Conservation (phyloP, 495 filamentous ascomycete species). For the Parathielavia hyrcaniae region DNA sequence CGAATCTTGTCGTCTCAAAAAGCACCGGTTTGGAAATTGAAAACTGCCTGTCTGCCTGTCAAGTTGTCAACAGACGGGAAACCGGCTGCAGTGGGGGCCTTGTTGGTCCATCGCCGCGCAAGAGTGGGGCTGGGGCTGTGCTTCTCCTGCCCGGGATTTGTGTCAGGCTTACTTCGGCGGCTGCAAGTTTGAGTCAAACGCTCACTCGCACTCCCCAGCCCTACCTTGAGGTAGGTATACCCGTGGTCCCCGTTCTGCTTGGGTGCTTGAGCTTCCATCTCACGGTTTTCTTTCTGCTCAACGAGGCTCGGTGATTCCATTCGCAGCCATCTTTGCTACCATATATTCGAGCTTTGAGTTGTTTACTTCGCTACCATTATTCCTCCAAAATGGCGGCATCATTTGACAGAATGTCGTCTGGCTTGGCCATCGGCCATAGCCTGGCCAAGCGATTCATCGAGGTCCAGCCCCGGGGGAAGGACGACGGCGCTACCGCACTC, state of each 20-base stretch:
- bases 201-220: not conserved
- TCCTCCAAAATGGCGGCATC: not conserved
- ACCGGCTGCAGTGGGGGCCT: not conserved
- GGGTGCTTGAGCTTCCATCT: no score
- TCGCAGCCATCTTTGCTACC: no score
- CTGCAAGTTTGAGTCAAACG: no score
- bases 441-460: slow-evolving; percentile 15
- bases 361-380: no score
- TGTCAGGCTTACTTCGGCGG: not conserved
- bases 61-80: not conserved
- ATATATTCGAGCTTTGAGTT: no score
- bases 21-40: no score
- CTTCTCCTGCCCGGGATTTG: not conserved
- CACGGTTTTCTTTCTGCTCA: no score
- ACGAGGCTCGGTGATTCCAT: no score
- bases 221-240: no score
- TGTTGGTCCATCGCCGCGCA: not conserved
- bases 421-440: slow-evolving; percentile 10
- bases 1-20: no score
- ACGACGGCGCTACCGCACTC: not conserved
- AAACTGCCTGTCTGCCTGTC: no score
- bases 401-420: slow-evolving; percentile 13
- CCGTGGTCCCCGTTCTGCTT: no score
- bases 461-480: slow-evolving; percentile 1
- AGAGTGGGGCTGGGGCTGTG: not conserved